Evolutionary conservation across 768 basidiomycete species (phyloP), one percentile per base, ranked within the genome.

Genomic region (Brasilioporus rufonigricans): DNA sequence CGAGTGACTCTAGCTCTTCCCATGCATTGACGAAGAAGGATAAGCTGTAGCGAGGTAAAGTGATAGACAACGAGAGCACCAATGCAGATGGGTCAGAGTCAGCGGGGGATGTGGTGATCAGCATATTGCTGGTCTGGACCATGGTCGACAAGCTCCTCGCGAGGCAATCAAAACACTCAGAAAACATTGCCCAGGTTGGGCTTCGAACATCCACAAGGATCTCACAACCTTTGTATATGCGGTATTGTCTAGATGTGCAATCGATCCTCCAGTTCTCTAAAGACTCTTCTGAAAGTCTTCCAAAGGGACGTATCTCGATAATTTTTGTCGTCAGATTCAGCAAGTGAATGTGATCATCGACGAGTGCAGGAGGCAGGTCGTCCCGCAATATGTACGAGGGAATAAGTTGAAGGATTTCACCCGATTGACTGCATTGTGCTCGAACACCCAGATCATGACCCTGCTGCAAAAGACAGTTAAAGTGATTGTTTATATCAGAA

Each of bases 261-360:
- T 48, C 38, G 6, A 70, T 50, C 21, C 13, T 40, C 69, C 70
- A 70, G 35, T 71, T 55, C 2, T 46, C 47, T 0, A 38, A 14
- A 0, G 63, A 68, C 3, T 44, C 23, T 11, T 54, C 40, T 68
- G 66, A 71, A 1, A 51, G 10, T 12, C 31, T 38, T 11, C 58
- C 32, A 1, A 56, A 40, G 9, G 16, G 61, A 0, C 62, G 58
- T 18, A 71, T 56, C 31, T 71, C 71, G 4, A 71, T 60, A 9
- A 41, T 39, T 2, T 26, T 9, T 0, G 44, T 44, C 8, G 50
- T 18, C 1, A 67, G 39, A 36, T 66, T 54, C 10, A 71, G 45
- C 68, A 66, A 71, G 39, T 68, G 69, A 16, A 41, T 46, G 21
- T 61, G 58, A 4, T 14, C 50, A 2, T 48, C 5, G 16, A 71